Percentiles rank a stretch among this genome's conserved stretches.
phyloP scores from a whole-genome alignment of 73 alveolate genomes.

The Blepharisma stoltei region DNA sequence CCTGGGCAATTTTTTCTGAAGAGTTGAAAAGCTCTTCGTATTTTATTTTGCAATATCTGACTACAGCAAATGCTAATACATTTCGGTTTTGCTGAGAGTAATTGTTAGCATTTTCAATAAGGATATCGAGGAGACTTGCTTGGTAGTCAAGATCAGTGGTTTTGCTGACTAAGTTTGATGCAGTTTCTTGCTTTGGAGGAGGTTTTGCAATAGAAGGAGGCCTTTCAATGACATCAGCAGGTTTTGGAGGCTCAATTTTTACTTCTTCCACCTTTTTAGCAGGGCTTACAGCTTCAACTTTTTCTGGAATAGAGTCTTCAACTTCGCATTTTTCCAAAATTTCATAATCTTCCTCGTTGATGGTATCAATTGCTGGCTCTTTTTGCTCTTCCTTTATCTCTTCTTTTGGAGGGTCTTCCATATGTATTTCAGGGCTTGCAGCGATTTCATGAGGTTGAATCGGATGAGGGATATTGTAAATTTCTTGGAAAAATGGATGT shows the following conservation, averaged over 20 bases:
- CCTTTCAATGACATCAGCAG: background rate
- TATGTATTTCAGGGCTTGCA: constrained; percentile 25
- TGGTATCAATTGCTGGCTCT: too few relatives aligned
- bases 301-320: background rate
- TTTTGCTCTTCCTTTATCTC: too few relatives aligned
- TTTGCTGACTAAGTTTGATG: background rate
- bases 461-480: background rate
- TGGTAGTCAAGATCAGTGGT: constrained; percentile 4
- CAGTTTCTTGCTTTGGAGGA: too few relatives aligned
- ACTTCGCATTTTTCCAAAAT: too few relatives aligned
- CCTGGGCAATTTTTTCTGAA: constrained; percentile 12
- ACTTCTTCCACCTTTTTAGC: constrained; percentile 9
- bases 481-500: constrained; percentile 1
- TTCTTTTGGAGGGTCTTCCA: constrained; percentile 6
- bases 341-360: too few relatives aligned
- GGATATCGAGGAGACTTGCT: background rate
- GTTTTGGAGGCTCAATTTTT: background rate
- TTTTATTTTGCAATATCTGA: background rate
- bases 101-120: background rate
- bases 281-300: background rate
- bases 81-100: background rate
- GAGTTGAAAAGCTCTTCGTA: background rate
- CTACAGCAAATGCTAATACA: background rate
- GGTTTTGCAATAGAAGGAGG: too few relatives aligned
- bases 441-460: background rate